Evolutionary conservation across 306 rosid genomes (phyloP).

Genomic region (Trifolium dubium): DNA sequence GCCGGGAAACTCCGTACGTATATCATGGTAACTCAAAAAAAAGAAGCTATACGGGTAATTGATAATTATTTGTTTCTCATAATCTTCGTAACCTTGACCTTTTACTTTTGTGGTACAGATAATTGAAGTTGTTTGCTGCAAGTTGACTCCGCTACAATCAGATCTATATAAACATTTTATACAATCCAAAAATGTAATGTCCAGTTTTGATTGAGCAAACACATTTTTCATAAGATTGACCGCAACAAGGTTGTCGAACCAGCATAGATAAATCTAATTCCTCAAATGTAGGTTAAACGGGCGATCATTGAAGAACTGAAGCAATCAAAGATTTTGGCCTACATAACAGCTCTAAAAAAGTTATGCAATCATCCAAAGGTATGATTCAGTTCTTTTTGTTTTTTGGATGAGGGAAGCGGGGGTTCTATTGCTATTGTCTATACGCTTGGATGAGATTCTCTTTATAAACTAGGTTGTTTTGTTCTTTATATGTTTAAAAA

Average conservation of each 20-base stretch:
- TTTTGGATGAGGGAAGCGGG: background rate
- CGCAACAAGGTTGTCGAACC: conserved; percentile 36
- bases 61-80: conserved; percentile 33
- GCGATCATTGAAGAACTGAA: conserved; percentile 76
- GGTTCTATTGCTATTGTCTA: conserved; percentile 22
- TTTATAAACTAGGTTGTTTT: conserved; percentile 22
- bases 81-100: conserved; percentile 32
- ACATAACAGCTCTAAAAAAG: conserved; percentile 91
- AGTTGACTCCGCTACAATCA: conserved; percentile 87
- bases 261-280: conserved; percentile 35
- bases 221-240: conserved; percentile 35
- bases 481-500: conserved; percentile 16
- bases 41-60: conserved; percentile 15
- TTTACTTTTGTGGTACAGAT: conserved; percentile 63
- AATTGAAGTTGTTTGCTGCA: conserved; percentile 97
- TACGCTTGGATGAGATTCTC: background rate
- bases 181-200: conserved; percentile 85
- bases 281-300: conserved; percentile 70
- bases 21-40: too few species aligned
- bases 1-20: too few species aligned
- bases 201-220: conserved; percentile 41
- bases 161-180: conserved; percentile 88
- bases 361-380: conserved; percentile 99
- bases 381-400: conserved; percentile 35
- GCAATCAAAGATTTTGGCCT: conserved; percentile 93